Conservation (phyloP, 1,139 yeast genomes). For the Candida pseudocylindracea region DNA sequence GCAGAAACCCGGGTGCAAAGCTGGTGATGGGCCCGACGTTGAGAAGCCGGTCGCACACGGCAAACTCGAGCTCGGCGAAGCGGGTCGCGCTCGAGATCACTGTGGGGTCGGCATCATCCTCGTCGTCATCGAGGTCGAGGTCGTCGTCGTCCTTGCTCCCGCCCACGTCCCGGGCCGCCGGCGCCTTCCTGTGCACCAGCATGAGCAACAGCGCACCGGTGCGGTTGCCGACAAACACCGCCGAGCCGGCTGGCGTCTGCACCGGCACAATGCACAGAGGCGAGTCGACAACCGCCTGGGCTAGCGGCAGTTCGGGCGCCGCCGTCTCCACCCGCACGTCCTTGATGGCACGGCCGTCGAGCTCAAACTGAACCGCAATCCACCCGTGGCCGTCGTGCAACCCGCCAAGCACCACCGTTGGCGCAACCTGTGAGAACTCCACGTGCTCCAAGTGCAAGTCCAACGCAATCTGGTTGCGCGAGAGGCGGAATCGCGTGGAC, state of each 20-base stretch:
- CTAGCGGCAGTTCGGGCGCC: no score
- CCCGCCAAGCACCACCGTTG: no score
- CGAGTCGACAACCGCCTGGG: no score
- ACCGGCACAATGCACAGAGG: no score
- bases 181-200: slow-evolving; percentile 8
- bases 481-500: slow-evolving; percentile 22
- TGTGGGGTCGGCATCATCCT: slow-evolving; percentile 3
- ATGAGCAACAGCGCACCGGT: slow-evolving; percentile 16
- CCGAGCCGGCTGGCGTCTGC: slow-evolving; percentile 4
- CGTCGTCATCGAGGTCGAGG: slow-evolving; percentile 6
- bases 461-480: slow-evolving; percentile 28
- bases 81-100: slow-evolving; percentile 7
- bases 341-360: slow-evolving; percentile 23
- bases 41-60: slow-evolving; percentile 27
- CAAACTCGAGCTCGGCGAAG: slow-evolving; percentile 14
- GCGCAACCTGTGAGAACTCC: slow-evolving; percentile 12
- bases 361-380: slow-evolving; percentile 21
- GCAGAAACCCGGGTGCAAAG: slow-evolving; percentile 40
- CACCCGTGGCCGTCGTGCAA: no score
- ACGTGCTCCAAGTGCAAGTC: slow-evolving; percentile 38
- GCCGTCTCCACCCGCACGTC: no score
- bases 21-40: slow-evolving; percentile 63
- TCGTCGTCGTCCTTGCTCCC: slow-evolving; percentile 10
- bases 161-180: no score
- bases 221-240: slow-evolving; percentile 14